phyloP scores from a whole-genome alignment of 2,329 filamentous ascomycete species.

The Thermochaetoides dissita region DNA sequence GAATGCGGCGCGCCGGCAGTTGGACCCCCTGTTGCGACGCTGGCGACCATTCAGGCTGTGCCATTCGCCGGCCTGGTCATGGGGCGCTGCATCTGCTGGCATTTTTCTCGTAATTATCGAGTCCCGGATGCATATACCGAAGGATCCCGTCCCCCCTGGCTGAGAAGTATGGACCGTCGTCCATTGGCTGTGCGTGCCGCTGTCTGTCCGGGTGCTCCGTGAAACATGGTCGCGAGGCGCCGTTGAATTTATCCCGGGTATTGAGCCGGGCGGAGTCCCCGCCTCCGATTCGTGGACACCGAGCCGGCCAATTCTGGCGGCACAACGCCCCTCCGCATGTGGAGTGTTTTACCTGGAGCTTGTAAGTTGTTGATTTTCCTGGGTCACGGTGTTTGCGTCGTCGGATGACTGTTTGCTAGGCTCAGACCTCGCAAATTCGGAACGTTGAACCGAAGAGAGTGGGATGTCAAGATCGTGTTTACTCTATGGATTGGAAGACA shows the following conservation, averaged over 20 bases:
- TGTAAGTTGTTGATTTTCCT: too few relatives aligned
- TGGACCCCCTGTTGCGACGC: slow-evolving; percentile 2
- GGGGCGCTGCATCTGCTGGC: neutral
- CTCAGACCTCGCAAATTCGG: too few relatives aligned
- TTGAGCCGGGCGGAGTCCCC: slow-evolving; percentile 8
- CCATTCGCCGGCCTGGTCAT: neutral
- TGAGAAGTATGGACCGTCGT: neutral
- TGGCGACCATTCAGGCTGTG: slow-evolving; percentile 1
- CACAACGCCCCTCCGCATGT: neutral
- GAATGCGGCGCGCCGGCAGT: slow-evolving; percentile 6
- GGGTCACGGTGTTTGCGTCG: too few relatives aligned
- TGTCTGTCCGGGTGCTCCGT: neutral
- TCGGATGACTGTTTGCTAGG: too few relatives aligned
- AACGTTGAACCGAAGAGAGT: too few relatives aligned
- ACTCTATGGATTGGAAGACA: too few relatives aligned
- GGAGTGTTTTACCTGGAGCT: too few relatives aligned
- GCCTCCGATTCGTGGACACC: slow-evolving; percentile 10
- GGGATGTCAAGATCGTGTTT: too few relatives aligned
- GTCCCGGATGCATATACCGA: slow-evolving; percentile 7
- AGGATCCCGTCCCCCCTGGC: neutral
- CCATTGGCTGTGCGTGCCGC: slow-evolving; percentile 1
- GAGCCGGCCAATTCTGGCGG: neutral
- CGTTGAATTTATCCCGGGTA: slow-evolving; percentile 11
- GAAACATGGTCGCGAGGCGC: slow-evolving; percentile 1
- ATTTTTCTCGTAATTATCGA: slow-evolving; percentile 5